A percentile compares a stretch with the other conserved stretches of the same genome.
phyloP scores from a whole-genome alignment of 345 rosid species.

The Orychophragmus violaceus region DNA sequence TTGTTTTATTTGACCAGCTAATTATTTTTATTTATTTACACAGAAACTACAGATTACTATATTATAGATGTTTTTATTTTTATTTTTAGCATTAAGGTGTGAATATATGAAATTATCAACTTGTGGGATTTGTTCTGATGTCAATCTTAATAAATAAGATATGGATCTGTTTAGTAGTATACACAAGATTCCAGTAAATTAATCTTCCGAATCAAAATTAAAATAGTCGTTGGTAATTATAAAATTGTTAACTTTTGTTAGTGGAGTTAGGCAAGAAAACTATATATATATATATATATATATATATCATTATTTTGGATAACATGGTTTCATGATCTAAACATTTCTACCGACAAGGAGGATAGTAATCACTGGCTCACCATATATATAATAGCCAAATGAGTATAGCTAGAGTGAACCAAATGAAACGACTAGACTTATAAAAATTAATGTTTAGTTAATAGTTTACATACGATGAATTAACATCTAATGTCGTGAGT shows the following conservation, averaged over 20 bases:
- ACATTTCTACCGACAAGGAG: background rate
- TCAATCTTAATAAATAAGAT: background rate
- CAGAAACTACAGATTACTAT: background rate
- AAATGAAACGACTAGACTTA: background rate
- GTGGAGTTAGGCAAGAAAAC: slow-evolving; percentile 25
- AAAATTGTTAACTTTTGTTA: background rate
- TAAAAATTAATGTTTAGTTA: background rate
- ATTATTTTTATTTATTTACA: background rate
- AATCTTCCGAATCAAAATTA: slow-evolving; percentile 12
- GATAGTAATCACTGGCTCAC: background rate
- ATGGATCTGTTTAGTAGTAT: background rate
- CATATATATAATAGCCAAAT: background rate
- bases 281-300: no score
- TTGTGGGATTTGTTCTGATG: slow-evolving; percentile 4
- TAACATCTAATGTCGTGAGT: background rate
- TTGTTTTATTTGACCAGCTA: slow-evolving; percentile 14
- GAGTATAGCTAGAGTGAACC: background rate
- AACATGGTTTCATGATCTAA: slow-evolving; percentile 3
- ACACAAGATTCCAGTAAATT: slow-evolving; percentile 4
- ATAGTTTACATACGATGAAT: background rate
- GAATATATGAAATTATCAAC: background rate
- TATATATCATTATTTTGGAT: slow-evolving; percentile 3
- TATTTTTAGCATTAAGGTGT: background rate
- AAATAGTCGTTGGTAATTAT: slow-evolving; percentile 12
- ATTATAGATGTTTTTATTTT: background rate